Base-by-base conservation (phyloP, 2,329 filamentous ascomycete genomes). In the Paecilomyces formosus region DNA sequence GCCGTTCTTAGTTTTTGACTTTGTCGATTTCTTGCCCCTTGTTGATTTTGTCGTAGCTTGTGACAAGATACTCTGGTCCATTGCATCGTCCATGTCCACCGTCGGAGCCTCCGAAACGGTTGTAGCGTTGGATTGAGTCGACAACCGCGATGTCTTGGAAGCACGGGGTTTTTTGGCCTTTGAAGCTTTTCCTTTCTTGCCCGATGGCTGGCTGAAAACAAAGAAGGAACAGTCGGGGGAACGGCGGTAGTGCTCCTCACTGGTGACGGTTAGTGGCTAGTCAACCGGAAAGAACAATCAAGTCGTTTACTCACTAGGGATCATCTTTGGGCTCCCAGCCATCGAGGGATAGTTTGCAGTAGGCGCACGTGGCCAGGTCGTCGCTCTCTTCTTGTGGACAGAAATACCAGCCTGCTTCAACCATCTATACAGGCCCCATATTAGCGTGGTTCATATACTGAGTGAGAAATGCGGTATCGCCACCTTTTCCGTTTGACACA, bases 301-400 rank as follows among this genome's bases (percentile, higher is more conserved):
- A 11, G n/a, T 24, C 11, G 28, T 39, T 39, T 18, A 70, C 88
- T 75, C 73, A 92, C 86, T 88, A 84, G 61, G 94, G 94, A 70
- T 96, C 90, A 72, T 99, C 94, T 60, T 88, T 87, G 1, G 88
- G 88, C 70, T 97, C 94, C 94, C 95, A 99, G 6, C 92, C 92
- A 72, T 97, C 93, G 11, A 99, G 82, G 11, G 88, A 91, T 15
- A 97, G 77, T 58, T 89, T 85, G 77, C 94, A 99, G 75, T 97
- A 97, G 28, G 89, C 83, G 71, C 94, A 99, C 11, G 89, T 94
- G 9, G 90, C 90, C 77, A 93, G 90, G 72, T 99, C 94, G 63
- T 94, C 88, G 12, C 87, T 90, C 51, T 93, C 91, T 51, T 84
- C 77, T 5, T 85, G 90, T 0, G 94, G 92, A 24, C 92, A 95